These are phyloP conservation scores for Candida sakaeoensis DNA, from an alignment of 805 yeast species.

Conservation along the genomic window DNA sequence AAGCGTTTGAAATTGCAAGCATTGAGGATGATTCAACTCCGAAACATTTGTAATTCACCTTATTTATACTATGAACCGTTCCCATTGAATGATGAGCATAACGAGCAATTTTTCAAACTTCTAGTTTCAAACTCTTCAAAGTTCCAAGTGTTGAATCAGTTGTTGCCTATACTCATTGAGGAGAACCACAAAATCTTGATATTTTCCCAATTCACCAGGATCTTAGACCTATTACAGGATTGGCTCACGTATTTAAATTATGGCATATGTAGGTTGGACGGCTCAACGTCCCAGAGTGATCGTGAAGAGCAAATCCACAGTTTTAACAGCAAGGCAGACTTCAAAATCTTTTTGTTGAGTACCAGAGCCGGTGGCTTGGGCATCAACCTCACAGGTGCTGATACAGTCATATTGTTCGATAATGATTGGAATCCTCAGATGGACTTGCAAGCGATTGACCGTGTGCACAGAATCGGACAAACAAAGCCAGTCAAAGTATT, in stretches of 20 bases:
- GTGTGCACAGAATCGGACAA: slow-evolving; percentile 94
- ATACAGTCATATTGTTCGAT: slow-evolving; percentile 85
- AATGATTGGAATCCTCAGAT: slow-evolving; percentile 98
- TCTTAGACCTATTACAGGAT: slow-evolving; percentile 78
- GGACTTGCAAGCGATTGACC: slow-evolving; percentile 93
- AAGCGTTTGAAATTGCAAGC: slow-evolving; percentile 50
- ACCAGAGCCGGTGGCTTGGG: slow-evolving; percentile 97
- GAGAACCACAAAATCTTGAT: slow-evolving; percentile 68
- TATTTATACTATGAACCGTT: slow-evolving; percentile 79
- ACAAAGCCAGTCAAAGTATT: slow-evolving; percentile 76
- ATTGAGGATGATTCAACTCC: slow-evolving; percentile 68
- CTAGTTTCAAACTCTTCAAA: slow-evolving; percentile 65
- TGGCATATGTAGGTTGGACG: slow-evolving; percentile 66
- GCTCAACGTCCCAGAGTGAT: slow-evolving; percentile 60
- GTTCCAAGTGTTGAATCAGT: slow-evolving; percentile 61
- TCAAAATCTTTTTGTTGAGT: slow-evolving; percentile 66
- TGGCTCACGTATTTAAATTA: slow-evolving; percentile 55
- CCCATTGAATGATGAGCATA: slow-evolving; percentile 41
- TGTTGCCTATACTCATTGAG: slow-evolving; percentile 48
- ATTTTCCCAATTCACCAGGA: slow-evolving; percentile 81
- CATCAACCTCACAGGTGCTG: slow-evolving; percentile 80
- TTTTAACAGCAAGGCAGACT: slow-evolving; percentile 37
- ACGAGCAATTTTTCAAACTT: slow-evolving; percentile 20
- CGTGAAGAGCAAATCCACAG: slow-evolving; percentile 59
- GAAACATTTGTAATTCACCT: slow-evolving; percentile 85